Conservation (phyloP, 1,284 basidiomycete species). For the Bjerkandera adusta region DNA sequence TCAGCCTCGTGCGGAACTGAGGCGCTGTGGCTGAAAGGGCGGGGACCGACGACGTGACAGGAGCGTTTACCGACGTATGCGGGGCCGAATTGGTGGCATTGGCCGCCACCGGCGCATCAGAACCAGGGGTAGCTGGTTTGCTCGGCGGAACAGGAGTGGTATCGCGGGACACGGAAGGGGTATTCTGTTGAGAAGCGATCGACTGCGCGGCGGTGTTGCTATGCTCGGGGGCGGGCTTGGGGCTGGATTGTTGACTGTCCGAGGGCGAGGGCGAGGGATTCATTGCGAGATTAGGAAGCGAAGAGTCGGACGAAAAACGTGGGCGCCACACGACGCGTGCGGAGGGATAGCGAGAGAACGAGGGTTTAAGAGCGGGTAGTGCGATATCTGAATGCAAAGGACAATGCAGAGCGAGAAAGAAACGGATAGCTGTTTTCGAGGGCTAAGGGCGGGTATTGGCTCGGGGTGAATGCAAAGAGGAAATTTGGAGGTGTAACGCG, state of each 20-base stretch:
- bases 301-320: constrained; percentile 1
- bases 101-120: background rate
- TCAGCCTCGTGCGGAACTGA: constrained; percentile 15
- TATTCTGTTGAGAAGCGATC: constrained; percentile 7
- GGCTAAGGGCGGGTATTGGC: background rate
- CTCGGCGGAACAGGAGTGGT: constrained; percentile 10
- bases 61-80: background rate
- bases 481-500: constrained; percentile 11
- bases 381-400: constrained; percentile 1
- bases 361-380: background rate
- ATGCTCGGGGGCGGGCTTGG: constrained; percentile 3
- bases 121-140: constrained; percentile 11
- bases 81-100: constrained; percentile 5
- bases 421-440: constrained; percentile 8
- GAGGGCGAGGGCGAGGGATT: constrained; percentile 4
- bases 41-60: constrained; percentile 6
- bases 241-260: constrained; percentile 3
- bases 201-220: background rate
- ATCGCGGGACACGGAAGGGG: constrained; percentile 13
- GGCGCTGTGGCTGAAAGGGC: constrained; percentile 15
- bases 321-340: constrained; percentile 1
- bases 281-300: constrained; percentile 7
- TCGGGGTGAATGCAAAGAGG: background rate
- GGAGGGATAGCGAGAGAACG: constrained; percentile 3
- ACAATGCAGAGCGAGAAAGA: constrained; percentile 4